Base-by-base conservation (phyloP, 441 rosid species). In the Euphorbia celastroides region DNA sequence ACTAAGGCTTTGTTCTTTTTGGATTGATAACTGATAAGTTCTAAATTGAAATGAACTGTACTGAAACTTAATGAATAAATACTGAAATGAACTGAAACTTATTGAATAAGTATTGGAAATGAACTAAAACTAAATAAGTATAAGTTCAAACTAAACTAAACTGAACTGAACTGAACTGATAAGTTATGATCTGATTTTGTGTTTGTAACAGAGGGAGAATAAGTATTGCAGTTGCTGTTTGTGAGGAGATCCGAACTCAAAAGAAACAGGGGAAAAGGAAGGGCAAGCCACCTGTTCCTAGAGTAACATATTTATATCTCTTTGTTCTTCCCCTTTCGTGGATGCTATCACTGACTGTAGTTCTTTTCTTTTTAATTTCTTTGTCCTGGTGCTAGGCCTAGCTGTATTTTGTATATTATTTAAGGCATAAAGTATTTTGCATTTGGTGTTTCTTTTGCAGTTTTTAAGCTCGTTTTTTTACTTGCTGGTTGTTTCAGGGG, bases 171-270 rank as follows among this genome's bases (percentile, higher is more conserved):
- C n/a, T n/a, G n/a, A n/a, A n/a, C n/a, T n/a, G n/a, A n/a, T n/a
- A n/a, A n/a, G n/a, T 38, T 23, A 34, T 54, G n/a, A n/a, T 48
- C 67, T 74, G 56, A 22, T 59, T 62, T 82, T 72, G 68, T 81
- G 66, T 31, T 60, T 74, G 74, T 65, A 27, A 63, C 65, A 89
- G 97, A 74, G 99, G 97, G 80, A 81, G 99, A 67, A 83, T 84
- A 70, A 91, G 99, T 74, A 82, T 94, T 67, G 97, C 92, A 20
- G 88, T 81, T 46, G 77, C 65, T 22, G 89, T 89, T 66, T 79
- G 78, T 69, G 77, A 78, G 25, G 74, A 80, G 69, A 77, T 77
- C 62, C 78, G 58, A 60, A 83, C 85, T 61, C 83, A 78, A 68
- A 67, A 71, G 70, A 87, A 83, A 75, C 90, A 80, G 62, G 75